Base-by-base conservation (phyloP, 495 filamentous ascomycete species). In the Ascodesmis nigricans region DNA sequence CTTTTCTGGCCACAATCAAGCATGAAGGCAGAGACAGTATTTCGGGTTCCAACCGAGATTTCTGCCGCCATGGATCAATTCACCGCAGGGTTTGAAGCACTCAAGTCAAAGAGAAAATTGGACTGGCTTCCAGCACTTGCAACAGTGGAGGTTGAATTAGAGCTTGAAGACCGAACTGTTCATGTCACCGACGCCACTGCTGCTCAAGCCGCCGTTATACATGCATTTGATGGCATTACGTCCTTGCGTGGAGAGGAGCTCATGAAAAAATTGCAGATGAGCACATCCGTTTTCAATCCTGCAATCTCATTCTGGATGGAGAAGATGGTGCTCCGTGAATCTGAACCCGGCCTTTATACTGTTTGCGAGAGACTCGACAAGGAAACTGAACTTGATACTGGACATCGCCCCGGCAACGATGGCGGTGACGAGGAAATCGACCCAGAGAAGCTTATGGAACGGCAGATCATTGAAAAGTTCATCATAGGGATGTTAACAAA, bases 401-500 rank as follows among this genome's bases (percentile, higher is more conserved):
- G 55, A 31, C 42, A 54, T 10, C 42, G 57, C 8, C 42, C 53
- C 3, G 56, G 56, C 1, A 61, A 54, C 0, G 58, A 55, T 0
- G 65, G 65, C 1, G 66, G 61, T 1, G 64, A 68, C 32, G 62
- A 61, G 11, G 58, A 65, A 0, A 59, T 63, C 24, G 66, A 69
- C 9, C 64, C 64, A 51, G 78, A 90, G 58, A 83, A 82, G 48
- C 74, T 74, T 58, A 17, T 29, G 24, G 78, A 87, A 59, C 79
- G 79, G 31, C 65, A 67, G 33, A 62, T 91, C 23, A 90, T 91
- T 57, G 77, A 73, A 71, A 71, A 78, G 50, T 93, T 87, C 50
- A 78, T 99, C 39, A 60, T 78, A 32, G 79, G 77, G 29, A 93
- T 99, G 84, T 58, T 99, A 56, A 95, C 78, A 39, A 93, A 95